Evolutionary conservation across 805 yeast species (phyloP), one percentile per base, ranked within the genome.

Genomic region (Candida railenensis): DNA sequence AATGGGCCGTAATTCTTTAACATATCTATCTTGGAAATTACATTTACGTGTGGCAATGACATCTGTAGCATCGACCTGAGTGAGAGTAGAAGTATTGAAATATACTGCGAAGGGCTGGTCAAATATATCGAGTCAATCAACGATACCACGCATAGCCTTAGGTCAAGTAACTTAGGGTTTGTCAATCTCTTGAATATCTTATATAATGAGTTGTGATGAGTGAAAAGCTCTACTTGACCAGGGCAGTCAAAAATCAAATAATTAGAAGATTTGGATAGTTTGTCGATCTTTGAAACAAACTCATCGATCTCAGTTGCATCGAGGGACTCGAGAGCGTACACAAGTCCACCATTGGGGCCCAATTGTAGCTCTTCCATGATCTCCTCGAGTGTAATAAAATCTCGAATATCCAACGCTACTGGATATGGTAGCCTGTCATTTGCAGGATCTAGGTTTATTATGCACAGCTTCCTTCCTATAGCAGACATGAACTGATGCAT

Each of bases 201-300:
- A 37, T 74, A 76, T 37, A 95, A 68, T 0, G 96, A 83, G 1
- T 83, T 78, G 57, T 89, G 96, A 59, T 88, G 95, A 2, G 99
- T 94, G 67, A 88, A 94, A 14, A 94, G 76, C 62, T 94, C 99
- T 1, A 90, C 94, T 63, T 94, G 99, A 1, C 99, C 99, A 1
- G 97, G 97, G 59, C 96, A 88, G 63, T 89, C 97, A 66, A 89
- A 87, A 3, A 89, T 71, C 11, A 89, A 63, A 53, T 89, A 89
- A 34, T 83, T 80, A 12, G 59, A 56, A 15, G 78, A 74, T 33
- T 70, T 61, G 3, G 86, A 78, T 11, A 90, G 68, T 28, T 74
- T 69, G 47, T 76, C 72, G 28, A 92, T 70, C 58, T 78, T 81
- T 8, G 70, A 67, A 3, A 85, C 59, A 55, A 89, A 80, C 40